These are phyloP conservation scores for Schwanniomyces polymorphus DNA, from an alignment of 805 yeast genomes.

Conservation along the genomic window DNA sequence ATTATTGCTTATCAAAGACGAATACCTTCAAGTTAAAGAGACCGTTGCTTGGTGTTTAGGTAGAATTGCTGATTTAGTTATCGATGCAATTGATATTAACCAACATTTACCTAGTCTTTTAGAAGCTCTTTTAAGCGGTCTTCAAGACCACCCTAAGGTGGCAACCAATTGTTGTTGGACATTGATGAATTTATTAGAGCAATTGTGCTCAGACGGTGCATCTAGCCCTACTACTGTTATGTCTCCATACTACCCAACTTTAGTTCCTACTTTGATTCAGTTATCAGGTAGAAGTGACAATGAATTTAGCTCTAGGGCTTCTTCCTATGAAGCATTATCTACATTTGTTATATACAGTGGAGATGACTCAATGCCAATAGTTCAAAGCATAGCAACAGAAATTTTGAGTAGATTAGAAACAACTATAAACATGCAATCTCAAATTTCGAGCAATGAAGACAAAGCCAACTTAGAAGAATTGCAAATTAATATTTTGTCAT, in stretches of 20 bases:
- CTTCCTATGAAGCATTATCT: constrained; percentile 94
- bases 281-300: constrained; percentile 76
- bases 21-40: constrained; percentile 82
- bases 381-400: constrained; percentile 73
- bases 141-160: constrained; percentile 88
- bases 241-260: constrained; percentile 68
- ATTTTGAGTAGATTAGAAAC: constrained; percentile 70
- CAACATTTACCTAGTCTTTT: constrained; percentile 69
- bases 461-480: constrained; percentile 80
- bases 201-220: constrained; percentile 58
- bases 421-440: constrained; percentile 57
- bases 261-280: constrained; percentile 69
- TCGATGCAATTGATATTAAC: constrained; percentile 70
- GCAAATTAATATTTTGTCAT: constrained; percentile 76
- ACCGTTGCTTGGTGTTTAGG: constrained; percentile 99
- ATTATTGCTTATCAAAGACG: constrained; percentile 70
- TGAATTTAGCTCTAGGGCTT: constrained; percentile 85
- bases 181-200: constrained; percentile 86
- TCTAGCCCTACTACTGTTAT: constrained; percentile 55
- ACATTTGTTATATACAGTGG: constrained; percentile 77
- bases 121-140: constrained; percentile 73
- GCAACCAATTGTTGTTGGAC: constrained; percentile 99
- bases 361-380: constrained; percentile 62
- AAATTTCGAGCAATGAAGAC: constrained; percentile 66
- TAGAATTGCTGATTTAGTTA: constrained; percentile 84